Conservation (phyloP, 2,329 filamentous ascomycete genomes). For the Magnaporthiopsis rhizophila region DNA sequence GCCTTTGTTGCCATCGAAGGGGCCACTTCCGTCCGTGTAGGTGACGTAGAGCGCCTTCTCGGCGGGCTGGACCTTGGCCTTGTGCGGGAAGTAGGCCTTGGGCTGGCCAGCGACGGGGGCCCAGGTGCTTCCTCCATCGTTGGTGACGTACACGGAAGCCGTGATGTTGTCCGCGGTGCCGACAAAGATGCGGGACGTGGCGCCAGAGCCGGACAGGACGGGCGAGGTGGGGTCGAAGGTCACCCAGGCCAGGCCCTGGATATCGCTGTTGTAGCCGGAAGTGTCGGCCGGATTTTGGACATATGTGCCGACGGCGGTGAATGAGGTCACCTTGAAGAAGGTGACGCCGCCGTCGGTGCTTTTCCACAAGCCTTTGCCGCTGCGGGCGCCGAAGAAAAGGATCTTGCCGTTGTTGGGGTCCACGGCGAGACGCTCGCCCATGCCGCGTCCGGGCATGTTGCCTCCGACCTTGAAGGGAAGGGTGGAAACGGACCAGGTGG, state of each 20-base stretch:
- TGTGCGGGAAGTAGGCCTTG: slow-evolving; percentile 43
- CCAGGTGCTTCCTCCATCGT: slow-evolving; percentile 46
- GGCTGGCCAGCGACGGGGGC: slow-evolving; percentile 41
- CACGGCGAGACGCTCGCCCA: slow-evolving; percentile 49
- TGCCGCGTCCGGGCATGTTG: slow-evolving; percentile 54
- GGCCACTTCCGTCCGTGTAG: slow-evolving; percentile 46
- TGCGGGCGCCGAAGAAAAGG: slow-evolving; percentile 50
- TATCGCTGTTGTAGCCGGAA: slow-evolving; percentile 35
- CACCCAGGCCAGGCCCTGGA: slow-evolving; percentile 41
- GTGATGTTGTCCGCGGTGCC: slow-evolving; percentile 45
- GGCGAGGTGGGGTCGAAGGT: slow-evolving; percentile 47
- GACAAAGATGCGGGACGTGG: slow-evolving; percentile 49
- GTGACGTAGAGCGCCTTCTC: slow-evolving; percentile 47
- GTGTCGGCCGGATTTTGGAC: slow-evolving; percentile 35
- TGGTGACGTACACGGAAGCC: slow-evolving; percentile 44
- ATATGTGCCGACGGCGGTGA: slow-evolving; percentile 42
- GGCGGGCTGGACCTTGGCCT: slow-evolving; percentile 38
- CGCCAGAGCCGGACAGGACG: slow-evolving; percentile 26
- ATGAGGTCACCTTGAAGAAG: slow-evolving; percentile 43
- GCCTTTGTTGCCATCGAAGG: slow-evolving; percentile 47
- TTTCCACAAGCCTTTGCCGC: slow-evolving; percentile 51
- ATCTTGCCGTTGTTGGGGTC: slow-evolving; percentile 50
- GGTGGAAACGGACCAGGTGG: slow-evolving; percentile 39
- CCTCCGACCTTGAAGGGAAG: slow-evolving; percentile 53
- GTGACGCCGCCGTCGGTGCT: slow-evolving; percentile 46